Conservation (phyloP, 305 asterid species). For the Fraxinus ornus region DNA sequence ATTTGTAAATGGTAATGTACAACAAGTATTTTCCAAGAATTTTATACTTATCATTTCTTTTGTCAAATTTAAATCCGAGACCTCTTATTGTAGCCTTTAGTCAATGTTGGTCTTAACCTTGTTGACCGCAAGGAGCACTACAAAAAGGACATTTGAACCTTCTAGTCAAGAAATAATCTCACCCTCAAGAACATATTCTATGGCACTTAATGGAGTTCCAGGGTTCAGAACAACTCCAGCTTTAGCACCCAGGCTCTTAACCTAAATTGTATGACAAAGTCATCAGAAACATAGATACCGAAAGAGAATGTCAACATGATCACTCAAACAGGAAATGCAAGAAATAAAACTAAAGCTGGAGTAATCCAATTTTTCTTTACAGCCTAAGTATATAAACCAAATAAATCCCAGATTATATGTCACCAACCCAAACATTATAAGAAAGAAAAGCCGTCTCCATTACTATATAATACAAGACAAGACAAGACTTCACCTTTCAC, state of each 20-base stretch:
- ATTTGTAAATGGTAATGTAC: not conserved
- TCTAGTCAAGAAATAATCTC: constrained; percentile 29
- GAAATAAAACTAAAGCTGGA: not conserved
- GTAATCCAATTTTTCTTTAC: not conserved
- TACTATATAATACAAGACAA: constrained; percentile 4
- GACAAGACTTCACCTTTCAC: not conserved
- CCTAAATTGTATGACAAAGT: constrained; percentile 37
- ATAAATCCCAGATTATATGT: constrained; percentile 6
- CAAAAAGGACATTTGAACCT: not conserved
- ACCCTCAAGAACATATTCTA: constrained; percentile 96
- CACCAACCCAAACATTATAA: not conserved
- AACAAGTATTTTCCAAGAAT: not conserved
- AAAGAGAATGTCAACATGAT: not conserved
- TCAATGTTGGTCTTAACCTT: not conserved
- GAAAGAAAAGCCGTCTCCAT: not conserved
- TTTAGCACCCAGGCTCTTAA: constrained; percentile 91
- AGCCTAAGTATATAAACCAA: not conserved
- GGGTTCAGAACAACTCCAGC: constrained; percentile 99
- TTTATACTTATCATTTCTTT: not conserved
- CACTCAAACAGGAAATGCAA: not conserved
- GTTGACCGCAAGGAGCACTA: not conserved
- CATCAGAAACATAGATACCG: constrained; percentile 23
- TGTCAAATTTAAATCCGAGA: not conserved
- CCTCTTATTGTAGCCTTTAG: not conserved
- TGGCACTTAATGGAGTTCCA: constrained; percentile 75